Evolutionary conservation across 2,329 filamentous ascomycete species (phyloP), one percentile per base, ranked within the genome.

Genomic region (Teratosphaeria pseudoeucalypti): DNA sequence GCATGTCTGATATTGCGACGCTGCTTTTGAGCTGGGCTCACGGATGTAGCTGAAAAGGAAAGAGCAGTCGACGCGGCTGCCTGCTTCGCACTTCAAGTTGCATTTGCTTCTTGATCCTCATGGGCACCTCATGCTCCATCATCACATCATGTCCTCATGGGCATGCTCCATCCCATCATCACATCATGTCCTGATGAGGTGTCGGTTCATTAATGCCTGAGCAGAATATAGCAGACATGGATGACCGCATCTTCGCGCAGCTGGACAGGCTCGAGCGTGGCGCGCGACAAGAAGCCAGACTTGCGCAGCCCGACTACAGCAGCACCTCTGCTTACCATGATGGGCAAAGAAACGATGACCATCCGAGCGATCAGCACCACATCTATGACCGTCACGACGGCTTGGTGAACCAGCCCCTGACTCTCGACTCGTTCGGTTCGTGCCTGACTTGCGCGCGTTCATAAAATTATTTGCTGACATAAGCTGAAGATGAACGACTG

Each of bases 371-470:
- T 29, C 47, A 54, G 32, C 55, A 52, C 59, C 54, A 49, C 52
- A 43, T 57, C 53, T 11, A 58, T 26, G 43, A 37, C 7, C n/a
- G 34, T 14, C 47, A 61, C 11, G 61, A 61, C 34, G 61, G 60
- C 2, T 60, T 58, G 49, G 34, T 58, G 11, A 58, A 66, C 6
- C 53, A 62, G 32, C 62, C 62, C 1, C 52, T 64, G 60, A 58
- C 60, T 49, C 70, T 81, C 12, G 78, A 82, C 71, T 74, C 74
- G 2, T 82, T 81, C 64, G 79, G 80, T 82, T 64, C 64, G 65
- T 58, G 2, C 19, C 34, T 10, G 55, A 12, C 54, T 19, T 34
- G 57, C 63, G 2, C 49, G 66, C 54, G 54, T 32, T 16, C 34
- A 56, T 23, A 23, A 23, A 6, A 26, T 14, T 47, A 9, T 10